These are phyloP conservation scores for Solanum dulcamara DNA, from an alignment of 257 asterid genomes.

Conservation along the genomic window DNA sequence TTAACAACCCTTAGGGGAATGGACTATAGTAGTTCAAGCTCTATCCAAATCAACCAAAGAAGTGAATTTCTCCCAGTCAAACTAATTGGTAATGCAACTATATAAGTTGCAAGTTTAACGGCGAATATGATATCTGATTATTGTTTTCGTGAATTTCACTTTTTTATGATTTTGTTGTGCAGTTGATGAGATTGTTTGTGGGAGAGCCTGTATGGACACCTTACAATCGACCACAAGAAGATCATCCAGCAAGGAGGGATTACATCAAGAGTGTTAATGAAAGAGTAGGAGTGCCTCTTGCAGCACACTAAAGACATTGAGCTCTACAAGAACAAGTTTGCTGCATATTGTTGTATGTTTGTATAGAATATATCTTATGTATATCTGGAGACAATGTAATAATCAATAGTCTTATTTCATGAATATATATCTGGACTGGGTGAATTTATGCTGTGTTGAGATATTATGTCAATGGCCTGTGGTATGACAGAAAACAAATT, in stretches of 20 bases:
- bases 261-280: conserved; percentile 28
- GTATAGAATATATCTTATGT: background rate
- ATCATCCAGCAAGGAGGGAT: conserved; percentile 59
- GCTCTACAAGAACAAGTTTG: background rate
- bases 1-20: background rate
- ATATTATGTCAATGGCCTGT: background rate
- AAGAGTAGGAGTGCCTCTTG: conserved; percentile 23
- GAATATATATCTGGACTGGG: background rate
- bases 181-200: conserved; percentile 83
- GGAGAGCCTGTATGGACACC: conserved; percentile 92
- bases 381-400: background rate
- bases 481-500: background rate
- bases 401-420: background rate
- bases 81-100: background rate
- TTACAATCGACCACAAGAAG: conserved; percentile 69
- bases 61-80: background rate
- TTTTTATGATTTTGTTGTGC: background rate
- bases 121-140: background rate
- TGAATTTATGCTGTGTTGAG: background rate
- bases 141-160: background rate
- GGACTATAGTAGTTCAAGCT: background rate
- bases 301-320: conserved; percentile 28
- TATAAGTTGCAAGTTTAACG: background rate
- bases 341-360: background rate
- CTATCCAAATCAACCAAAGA: background rate